Evolutionary conservation across 108 stramenopile genomes (phyloP), one percentile per base, ranked within the genome.

Genomic region (Nitzschia sp.): DNA sequence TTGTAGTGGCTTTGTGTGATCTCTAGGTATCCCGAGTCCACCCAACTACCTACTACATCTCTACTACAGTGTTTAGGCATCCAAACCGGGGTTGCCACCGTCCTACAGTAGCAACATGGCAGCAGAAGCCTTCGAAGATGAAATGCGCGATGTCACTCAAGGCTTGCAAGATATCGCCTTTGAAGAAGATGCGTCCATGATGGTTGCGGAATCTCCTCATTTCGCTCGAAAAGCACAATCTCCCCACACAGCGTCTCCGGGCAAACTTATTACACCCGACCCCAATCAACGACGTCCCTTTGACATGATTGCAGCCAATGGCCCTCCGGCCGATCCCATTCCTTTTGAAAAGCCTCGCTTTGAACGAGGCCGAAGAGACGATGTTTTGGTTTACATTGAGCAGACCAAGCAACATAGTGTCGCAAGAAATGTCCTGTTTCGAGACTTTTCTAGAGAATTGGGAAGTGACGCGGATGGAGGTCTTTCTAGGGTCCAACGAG

Each of bases 381-480:
- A 79, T 22, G 78, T 83, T 15, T 38, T 75, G 9, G 59, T 59
- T 29, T 83, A 79, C 52, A 54, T 44, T 19, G 72, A 75, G 58
- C 19, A 53, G 12, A 75, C 75, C 38, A 48, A 51, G 24, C 39
- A 61, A 55, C 75, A 79, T 41, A 53, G 57, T 17, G 46, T 69
- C 22, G 71, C 79, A 0, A 22, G 68, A 8, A 73, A 71, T 65
- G 83, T 83, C 46, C 41, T 83, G 14, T 79, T 80, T 67, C 69
- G 79, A 51, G 79, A 83, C 55, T 82, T 46, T 71, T 73, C 82
- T 10, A 24, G 68, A 63, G 75, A 69, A 59, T 67, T 65, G 46
- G 77, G 71, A 44, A 34, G 29, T 34, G 74, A 75, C 51, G 67
- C 64, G 22, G 72, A 72, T 40, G 57, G 66, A 12, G 70, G 63